These are phyloP conservation scores for Sporothrix humicola DNA, from an alignment of 2,329 filamentous ascomycete species.

Conservation along the genomic window DNA sequence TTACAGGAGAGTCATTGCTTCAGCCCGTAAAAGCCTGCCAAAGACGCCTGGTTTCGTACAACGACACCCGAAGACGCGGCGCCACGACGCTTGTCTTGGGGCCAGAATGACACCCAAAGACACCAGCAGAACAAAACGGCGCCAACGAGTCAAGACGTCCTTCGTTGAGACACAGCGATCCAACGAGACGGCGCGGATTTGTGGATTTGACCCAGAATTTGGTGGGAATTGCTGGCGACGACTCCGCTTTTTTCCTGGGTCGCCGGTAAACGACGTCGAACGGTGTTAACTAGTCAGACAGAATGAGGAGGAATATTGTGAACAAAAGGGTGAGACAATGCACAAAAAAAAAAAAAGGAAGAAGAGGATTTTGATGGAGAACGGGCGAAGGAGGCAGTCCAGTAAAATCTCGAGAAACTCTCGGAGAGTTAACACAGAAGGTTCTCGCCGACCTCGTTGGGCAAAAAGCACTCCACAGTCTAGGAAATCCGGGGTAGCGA, in stretches of 20 bases:
- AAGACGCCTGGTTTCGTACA: neutral
- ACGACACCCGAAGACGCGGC: conserved; percentile 1
- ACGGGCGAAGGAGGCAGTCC: no score
- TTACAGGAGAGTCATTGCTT: no score
- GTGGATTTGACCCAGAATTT: no score
- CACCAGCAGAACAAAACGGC: neutral
- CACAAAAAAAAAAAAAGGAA: neutral
- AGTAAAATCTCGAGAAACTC: no score
- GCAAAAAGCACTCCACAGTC: neutral
- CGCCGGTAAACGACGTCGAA: no score
- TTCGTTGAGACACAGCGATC: neutral
- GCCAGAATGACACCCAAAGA: no score
- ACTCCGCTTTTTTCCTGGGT: neutral
- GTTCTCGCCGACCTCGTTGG: no score
- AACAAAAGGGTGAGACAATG: neutral
- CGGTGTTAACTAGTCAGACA: neutral
- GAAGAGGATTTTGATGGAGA: no score
- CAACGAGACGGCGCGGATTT: neutral
- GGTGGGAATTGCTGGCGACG: no score
- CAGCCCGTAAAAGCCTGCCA: neutral
- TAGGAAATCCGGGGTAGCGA: neutral
- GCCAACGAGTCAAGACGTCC: conserved; percentile 16
- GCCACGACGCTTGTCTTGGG: no score
- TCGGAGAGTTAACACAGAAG: no score
- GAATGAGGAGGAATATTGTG: no score